Evolutionary conservation across 2,329 filamentous ascomycete genomes (phyloP).

Genomic region (Graphilbum sp.): DNA sequence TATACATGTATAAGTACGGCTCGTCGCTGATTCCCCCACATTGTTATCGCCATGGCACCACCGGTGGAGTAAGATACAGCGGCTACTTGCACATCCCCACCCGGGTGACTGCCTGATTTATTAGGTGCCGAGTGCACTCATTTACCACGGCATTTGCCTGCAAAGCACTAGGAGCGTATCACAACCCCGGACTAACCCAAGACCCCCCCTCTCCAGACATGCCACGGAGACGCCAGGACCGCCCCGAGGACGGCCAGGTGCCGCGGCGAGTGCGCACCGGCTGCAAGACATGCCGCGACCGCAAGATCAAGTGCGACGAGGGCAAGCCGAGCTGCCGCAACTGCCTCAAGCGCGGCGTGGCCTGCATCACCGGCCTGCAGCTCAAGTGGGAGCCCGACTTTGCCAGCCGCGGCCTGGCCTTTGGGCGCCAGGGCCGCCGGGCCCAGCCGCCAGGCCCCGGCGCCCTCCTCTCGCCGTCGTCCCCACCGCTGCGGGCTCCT

Average conservation of each 20-base stretch:
- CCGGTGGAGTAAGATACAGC: no score
- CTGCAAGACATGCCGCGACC: background rate
- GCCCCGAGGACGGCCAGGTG: background rate
- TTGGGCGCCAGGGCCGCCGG: conserved; percentile 1
- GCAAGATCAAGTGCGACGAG: conserved; percentile 1
- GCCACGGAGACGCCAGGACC: background rate
- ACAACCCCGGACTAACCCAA: no score
- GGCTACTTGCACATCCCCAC: no score
- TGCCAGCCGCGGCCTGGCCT: background rate
- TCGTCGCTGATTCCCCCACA: no score
- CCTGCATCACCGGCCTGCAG: conserved; percentile 1
- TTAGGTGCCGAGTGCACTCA: no score
- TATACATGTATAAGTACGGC: no score
- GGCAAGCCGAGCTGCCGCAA: conserved; percentile 1
- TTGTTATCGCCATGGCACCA: no score
- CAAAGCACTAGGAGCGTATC: no score
- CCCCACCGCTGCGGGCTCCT: background rate
- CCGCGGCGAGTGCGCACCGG: conserved; percentile 1
- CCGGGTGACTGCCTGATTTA: no score
- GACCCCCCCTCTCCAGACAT: background rate
- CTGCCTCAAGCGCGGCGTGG: background rate
- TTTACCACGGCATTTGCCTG: no score
- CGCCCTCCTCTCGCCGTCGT: background rate
- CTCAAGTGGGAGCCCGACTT: conserved; percentile 3
- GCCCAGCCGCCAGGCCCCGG: background rate